phyloP scores from a whole-genome alignment of 768 basidiomycete genomes.

The Crassisporium funariophilum region DNA sequence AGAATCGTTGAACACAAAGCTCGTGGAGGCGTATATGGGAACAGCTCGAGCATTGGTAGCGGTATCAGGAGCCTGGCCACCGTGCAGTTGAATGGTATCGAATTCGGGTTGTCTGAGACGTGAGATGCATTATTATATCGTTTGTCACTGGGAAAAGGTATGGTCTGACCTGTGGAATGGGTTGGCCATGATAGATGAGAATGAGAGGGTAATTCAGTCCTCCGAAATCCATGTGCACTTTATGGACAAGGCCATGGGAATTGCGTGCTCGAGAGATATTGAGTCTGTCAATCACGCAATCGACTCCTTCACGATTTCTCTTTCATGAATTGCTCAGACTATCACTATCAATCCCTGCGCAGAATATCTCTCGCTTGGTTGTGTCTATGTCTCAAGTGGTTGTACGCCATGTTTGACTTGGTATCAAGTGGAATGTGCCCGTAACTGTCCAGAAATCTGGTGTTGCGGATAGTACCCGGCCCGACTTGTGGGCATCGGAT shows the following conservation, averaged over 20 bases:
- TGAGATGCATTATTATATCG: not conserved
- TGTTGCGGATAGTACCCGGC: too few species aligned
- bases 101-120: slow-evolving; percentile 61
- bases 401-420: too few species aligned
- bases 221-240: slow-evolving; percentile 14
- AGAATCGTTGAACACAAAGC: slow-evolving; percentile 74
- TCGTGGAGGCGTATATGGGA: slow-evolving; percentile 76
- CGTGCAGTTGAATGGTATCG: slow-evolving; percentile 81
- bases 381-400: too few species aligned
- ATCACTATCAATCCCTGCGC: too few species aligned
- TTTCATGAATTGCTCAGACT: too few species aligned
- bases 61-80: slow-evolving; percentile 65
- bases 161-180: slow-evolving; percentile 39
- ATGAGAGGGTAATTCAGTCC: not conserved
- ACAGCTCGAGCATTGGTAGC: slow-evolving; percentile 73
- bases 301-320: too few species aligned
- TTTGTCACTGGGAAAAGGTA: not conserved
- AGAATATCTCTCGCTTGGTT: too few species aligned
- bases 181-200: slow-evolving; percentile 29
- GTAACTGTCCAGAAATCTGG: too few species aligned
- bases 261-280: slow-evolving; percentile 23
- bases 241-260: slow-evolving; percentile 12
- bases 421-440: too few species aligned
- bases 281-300: slow-evolving; percentile 22
- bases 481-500: too few species aligned